Base-by-base conservation (phyloP, 140 eudicot species). In the Erigeron philadelphicus region DNA sequence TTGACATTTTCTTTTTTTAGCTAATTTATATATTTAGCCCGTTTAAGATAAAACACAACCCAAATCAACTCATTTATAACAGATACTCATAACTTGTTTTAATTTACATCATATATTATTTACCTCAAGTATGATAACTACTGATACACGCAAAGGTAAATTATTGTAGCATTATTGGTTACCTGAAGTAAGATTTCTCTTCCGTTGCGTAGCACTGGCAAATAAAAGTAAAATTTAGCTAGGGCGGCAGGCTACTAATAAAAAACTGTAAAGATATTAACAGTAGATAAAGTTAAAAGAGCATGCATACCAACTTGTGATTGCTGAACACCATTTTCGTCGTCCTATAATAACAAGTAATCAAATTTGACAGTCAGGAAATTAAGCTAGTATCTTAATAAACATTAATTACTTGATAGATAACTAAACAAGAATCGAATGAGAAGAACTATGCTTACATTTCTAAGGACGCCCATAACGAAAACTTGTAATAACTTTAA, bases 101-200 rank as follows among this genome's bases (percentile, higher is more conserved):
- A 17, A 38, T 45, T 11, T 49, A 61, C 16, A 44, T 47, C 11
- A 31, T 23, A 48, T 41, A n/a, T 40, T 65, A 47, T 58, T 58
- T 16, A 46, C n/a, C 53, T 2, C 5, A 58, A 72, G 11, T 46
- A 66, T 49, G 61, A 42, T 41, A 16, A 63, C 50, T 61, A 6
- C 7, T 50, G 44, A 13, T 61, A 25, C 4, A 7, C 10, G 46
- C 38, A 31, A 53, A 17, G 66, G 11, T 31, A 62, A 40, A 50
- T 2, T 64, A 50, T 2, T 64, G 12, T 41, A 15, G 21, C 9
- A 11, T 21, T 0, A 0, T 16, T 46, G 43, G 35, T 79, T 79
- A 88, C 97, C 97, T 88, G 97, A 64, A 91, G 71, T 55, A 91
- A 11, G 16, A 91, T 65, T 71, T 91, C 97, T 77, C 85, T 88